A percentile compares a stretch with the other conserved stretches of the same genome.
Conservation (phyloP, 2,329 filamentous ascomycete species). For the Rutstroemia sp. region DNA sequence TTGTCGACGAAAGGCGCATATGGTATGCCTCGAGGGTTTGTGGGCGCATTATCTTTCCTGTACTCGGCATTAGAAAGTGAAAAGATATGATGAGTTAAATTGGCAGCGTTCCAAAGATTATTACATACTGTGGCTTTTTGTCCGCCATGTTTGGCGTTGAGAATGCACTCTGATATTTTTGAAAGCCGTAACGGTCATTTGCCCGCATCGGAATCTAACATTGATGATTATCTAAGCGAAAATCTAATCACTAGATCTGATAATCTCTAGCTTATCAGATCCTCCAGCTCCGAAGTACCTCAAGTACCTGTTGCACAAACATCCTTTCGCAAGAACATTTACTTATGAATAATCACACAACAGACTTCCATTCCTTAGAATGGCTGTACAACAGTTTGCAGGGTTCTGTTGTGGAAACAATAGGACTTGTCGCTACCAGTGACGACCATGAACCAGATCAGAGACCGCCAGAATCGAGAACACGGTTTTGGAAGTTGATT, state of each 20-base stretch:
- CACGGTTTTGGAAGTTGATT: slow-evolving; percentile 1
- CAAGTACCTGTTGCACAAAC: not conserved
- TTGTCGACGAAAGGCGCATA: slow-evolving; percentile 80
- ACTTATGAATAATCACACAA: not conserved
- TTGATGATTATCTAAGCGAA: slow-evolving; percentile 14
- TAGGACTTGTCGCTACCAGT: not conserved
- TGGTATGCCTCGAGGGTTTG: slow-evolving; percentile 78
- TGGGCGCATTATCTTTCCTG: slow-evolving; percentile 38
- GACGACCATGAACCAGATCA: not conserved
- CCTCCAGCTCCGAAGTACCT: not conserved
- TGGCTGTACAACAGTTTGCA: not conserved
- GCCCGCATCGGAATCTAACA: not conserved
- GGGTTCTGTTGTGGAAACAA: not conserved
- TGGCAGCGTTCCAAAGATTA: not conserved
- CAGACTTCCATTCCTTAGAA: not conserved
- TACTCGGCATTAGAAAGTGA: slow-evolving; percentile 10
- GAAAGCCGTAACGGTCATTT: not conserved
- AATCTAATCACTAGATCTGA: not conserved
- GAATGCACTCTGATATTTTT: not conserved
- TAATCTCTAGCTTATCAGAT: not conserved
- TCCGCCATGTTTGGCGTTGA: slow-evolving; percentile 22
- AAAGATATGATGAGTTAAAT: not conserved
- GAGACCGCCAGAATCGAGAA: not conserved
- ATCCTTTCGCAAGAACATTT: not conserved
- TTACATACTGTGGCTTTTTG: slow-evolving; percentile 21